phyloP scores from a whole-genome alignment of 2,329 filamentous ascomycete species.

The Penicillium sp. region DNA sequence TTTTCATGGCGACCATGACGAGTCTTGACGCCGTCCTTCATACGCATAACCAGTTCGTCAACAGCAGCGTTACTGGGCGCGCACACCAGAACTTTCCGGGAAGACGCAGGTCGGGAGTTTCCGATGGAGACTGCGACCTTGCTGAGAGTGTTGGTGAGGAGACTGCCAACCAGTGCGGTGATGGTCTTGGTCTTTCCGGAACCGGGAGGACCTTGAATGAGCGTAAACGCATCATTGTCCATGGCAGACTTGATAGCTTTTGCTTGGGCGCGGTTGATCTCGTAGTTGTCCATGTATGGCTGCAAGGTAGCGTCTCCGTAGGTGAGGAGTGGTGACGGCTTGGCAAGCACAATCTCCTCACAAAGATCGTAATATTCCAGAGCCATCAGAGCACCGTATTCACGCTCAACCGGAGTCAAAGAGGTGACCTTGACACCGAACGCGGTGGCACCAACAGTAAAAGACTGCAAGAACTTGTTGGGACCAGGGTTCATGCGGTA shows the following conservation, averaged over 20 bases:
- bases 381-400: constrained; percentile 88
- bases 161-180: constrained; percentile 87
- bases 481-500: constrained; percentile 72
- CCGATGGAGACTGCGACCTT: constrained; percentile 52
- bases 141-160: constrained; percentile 65
- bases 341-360: constrained; percentile 84
- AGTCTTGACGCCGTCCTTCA: constrained; percentile 84
- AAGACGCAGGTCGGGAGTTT: constrained; percentile 27
- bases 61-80: constrained; percentile 99
- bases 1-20: constrained; percentile 70
- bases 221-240: constrained; percentile 94
- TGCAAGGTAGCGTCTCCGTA: constrained; percentile 75
- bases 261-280: constrained; percentile 84
- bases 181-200: constrained; percentile 99
- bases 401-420: constrained; percentile 90
- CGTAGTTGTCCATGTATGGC: constrained; percentile 73
- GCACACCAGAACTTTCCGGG: constrained; percentile 91
- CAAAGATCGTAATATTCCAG: constrained; percentile 95
- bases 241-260: constrained; percentile 88
- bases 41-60: constrained; percentile 89
- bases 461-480: constrained; percentile 62
- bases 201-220: constrained; percentile 93
- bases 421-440: constrained; percentile 84
- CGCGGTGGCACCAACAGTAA: constrained; percentile 71
- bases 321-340: constrained; percentile 82